phyloP scores from a whole-genome alignment of 169 alveolate genomes.

The Babesia gibsoni region DNA sequence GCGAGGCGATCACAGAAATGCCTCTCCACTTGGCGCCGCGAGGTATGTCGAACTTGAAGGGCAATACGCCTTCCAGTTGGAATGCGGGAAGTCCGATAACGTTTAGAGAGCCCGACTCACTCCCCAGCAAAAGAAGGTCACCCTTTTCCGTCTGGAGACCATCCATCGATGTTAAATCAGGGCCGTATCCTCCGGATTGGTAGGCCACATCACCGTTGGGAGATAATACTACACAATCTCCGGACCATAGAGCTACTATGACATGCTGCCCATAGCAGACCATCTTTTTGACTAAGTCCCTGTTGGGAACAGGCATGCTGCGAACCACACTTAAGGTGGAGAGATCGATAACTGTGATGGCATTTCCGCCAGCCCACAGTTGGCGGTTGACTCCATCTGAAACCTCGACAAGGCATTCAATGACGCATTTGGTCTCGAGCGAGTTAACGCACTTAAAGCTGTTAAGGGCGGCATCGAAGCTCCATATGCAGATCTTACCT shows the following conservation, averaged over 20 bases:
- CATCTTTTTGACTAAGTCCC: slow-evolving; percentile 36
- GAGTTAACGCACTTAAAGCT: slow-evolving; percentile 54
- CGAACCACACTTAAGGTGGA: slow-evolving; percentile 33
- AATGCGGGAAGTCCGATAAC: slow-evolving; percentile 53
- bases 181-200: slow-evolving; percentile 15
- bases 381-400: slow-evolving; percentile 18
- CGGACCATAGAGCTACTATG: slow-evolving; percentile 47
- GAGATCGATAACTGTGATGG: slow-evolving; percentile 55
- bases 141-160: slow-evolving; percentile 59
- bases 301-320: slow-evolving; percentile 33
- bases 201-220: slow-evolving; percentile 38
- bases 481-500: slow-evolving; percentile 63
- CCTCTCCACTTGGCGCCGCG: slow-evolving; percentile 39
- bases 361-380: slow-evolving; percentile 62
- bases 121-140: slow-evolving; percentile 55
- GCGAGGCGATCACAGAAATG: slow-evolving; percentile 35
- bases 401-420: slow-evolving; percentile 53
- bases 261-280: slow-evolving; percentile 57
- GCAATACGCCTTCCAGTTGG: slow-evolving; percentile 29
- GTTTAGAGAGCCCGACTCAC: slow-evolving; percentile 34
- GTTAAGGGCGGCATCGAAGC: slow-evolving; percentile 38
- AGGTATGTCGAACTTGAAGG: slow-evolving; percentile 37
- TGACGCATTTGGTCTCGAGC: slow-evolving; percentile 26
- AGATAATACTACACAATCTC: slow-evolving; percentile 26
- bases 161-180: slow-evolving; percentile 52